These are phyloP conservation scores for Hericium alpestre DNA, from an alignment of 768 basidiomycete genomes.

Conservation along the genomic window DNA sequence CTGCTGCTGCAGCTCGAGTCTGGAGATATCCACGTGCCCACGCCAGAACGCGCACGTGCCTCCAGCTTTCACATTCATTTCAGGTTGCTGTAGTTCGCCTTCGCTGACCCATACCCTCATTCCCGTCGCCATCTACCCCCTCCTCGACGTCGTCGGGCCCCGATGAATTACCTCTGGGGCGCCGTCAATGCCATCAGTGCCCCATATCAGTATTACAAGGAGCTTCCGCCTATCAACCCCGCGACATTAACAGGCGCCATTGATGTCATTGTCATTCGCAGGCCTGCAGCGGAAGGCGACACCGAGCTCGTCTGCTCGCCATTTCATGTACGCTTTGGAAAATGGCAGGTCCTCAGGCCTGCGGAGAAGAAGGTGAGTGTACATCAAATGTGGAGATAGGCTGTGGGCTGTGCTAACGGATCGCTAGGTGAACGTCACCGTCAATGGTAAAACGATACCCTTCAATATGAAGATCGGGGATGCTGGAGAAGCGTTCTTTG, in stretches of 20 bases:
- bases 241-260: constrained; percentile 96
- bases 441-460: constrained; percentile 80
- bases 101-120: not conserved
- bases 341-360: constrained; percentile 89
- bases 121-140: not conserved
- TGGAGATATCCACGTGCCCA: not conserved
- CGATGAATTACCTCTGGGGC: constrained; percentile 83
- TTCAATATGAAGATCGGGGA: constrained; percentile 99
- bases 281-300: constrained; percentile 50
- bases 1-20: too few relatives aligned
- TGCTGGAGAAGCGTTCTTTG: constrained; percentile 97
- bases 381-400: not conserved
- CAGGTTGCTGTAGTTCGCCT: not conserved
- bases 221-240: constrained; percentile 79
- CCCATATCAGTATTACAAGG: constrained; percentile 84
- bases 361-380: constrained; percentile 77
- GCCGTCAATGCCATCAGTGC: constrained; percentile 78
- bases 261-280: constrained; percentile 93
- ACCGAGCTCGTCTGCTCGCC: constrained; percentile 81
- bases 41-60: not conserved
- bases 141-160: not conserved
- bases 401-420: not conserved
- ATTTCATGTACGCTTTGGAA: constrained; percentile 96
- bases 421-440: constrained; percentile 70
- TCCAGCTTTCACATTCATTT: not conserved